Base-by-base conservation (phyloP, 495 filamentous ascomycete species). In the Talaromyces wortmannii region DNA sequence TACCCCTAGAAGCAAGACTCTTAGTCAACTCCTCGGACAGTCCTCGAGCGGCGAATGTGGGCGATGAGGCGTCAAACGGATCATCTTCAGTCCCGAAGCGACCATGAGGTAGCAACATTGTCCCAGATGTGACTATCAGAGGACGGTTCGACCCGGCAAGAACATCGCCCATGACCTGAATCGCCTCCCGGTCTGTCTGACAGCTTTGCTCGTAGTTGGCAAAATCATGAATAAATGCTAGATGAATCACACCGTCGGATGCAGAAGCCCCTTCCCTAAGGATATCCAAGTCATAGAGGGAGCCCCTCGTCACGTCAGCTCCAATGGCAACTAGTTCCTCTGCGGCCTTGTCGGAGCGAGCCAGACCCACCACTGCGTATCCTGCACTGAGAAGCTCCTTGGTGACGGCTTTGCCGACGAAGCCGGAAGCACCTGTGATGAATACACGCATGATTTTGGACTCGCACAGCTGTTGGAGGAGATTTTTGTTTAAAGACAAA, bases 371-470 rank as follows among this genome's bases (percentile, higher is more conserved):
- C 12, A 81, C 74, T 1, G 18, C 55, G 57, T 79, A 74, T 16
- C 74, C 73, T 18, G 59, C 53, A 5, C 53, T 32, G 40, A 79
- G 61, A 36, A 78, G 67, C 43, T 78, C 65, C 42, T 72, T 55
- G 29, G 72, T 64, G 11, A 78, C 65, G 6, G 69, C 69, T 30
- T 57, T 51, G 59, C 78, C 78, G 50, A 80, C 67, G 52, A 68
- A 76, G 63, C 76, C 76, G 43, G 71, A 67, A 7, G 73, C 68
- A 44, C 77, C 76, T 17, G 78, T 80, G 44, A 80, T 65, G 54
- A 81, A 79, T 59, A 78, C 50, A 6, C 30, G 30, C 65, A 61
- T 49, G n/a, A n/a, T n/a, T n/a, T n/a, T n/a, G n/a, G n/a, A n/a
- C n/a, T n/a, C n/a, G n/a, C n/a, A n/a, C n/a, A n/a, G n/a, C n/a